Evolutionary conservation across 2,329 filamentous ascomycete species (phyloP).

Genomic region (Diaporthe ampelina): DNA sequence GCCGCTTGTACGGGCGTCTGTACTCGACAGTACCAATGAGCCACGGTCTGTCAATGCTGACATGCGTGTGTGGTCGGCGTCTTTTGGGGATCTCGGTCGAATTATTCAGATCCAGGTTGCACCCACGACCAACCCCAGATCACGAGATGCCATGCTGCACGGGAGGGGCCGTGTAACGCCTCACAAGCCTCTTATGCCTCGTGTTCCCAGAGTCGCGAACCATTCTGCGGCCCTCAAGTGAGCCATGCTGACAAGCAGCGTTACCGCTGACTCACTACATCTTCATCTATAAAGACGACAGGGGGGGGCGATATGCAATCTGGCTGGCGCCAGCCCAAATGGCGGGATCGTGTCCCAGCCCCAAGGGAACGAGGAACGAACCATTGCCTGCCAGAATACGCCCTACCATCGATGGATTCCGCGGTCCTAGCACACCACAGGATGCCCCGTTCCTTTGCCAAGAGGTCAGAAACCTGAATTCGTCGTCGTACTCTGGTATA

Average conservation of each 20-base stretch:
- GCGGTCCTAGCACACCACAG: background rate
- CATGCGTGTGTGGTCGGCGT: slow-evolving; percentile 15
- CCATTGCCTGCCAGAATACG: slow-evolving; percentile 16
- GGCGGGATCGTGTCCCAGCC: background rate
- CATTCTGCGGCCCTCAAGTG: background rate
- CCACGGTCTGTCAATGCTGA: background rate
- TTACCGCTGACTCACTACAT: slow-evolving; percentile 12
- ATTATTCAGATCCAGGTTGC: slow-evolving; percentile 12
- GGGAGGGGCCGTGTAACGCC: slow-evolving; percentile 23
- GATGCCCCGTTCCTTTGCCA: slow-evolving; percentile 15
- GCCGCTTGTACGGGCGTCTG: background rate
- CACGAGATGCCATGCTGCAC: slow-evolving; percentile 15
- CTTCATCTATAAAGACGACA: background rate
- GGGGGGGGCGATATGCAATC: background rate
- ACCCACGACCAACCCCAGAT: slow-evolving; percentile 22
- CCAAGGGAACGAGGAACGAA: background rate
- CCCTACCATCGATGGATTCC: slow-evolving; percentile 24
- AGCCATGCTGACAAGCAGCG: slow-evolving; percentile 10
- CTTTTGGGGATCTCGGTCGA: slow-evolving; percentile 9
- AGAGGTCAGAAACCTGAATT: slow-evolving; percentile 27
- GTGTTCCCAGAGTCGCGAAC: slow-evolving; percentile 21
- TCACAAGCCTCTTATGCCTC: slow-evolving; percentile 5
- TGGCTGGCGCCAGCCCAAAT: background rate
- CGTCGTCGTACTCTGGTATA: slow-evolving; percentile 1
- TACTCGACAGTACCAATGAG: background rate